A percentile compares a stretch with the other conserved stretches of the same genome.
Evolutionary conservation across 345 rosid genomes (phyloP).

Genomic region (Firmiana major): DNA sequence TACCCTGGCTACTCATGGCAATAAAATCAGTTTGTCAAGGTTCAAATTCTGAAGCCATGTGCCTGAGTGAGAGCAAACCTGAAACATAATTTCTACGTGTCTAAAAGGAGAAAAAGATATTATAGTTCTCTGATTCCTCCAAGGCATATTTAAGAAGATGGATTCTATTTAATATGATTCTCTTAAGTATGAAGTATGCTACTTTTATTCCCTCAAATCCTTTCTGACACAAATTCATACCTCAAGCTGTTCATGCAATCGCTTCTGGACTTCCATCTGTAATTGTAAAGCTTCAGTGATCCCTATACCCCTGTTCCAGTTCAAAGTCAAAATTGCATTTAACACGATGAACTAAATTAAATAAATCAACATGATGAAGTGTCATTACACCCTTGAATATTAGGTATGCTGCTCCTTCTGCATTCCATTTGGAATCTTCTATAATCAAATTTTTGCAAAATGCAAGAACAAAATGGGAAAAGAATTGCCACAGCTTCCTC

Average conservation of each 20-base stretch:
- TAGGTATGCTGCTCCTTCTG: background rate
- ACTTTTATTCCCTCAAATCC: background rate
- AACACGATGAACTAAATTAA: background rate
- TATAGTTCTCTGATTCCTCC: background rate
- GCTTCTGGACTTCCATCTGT: conserved; percentile 91
- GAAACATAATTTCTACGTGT: background rate
- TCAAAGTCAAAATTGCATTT: background rate
- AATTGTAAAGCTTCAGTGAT: conserved; percentile 84
- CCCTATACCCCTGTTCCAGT: conserved; percentile 54
- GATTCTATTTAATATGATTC: background rate
- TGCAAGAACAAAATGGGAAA: background rate
- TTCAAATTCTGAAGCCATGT: background rate
- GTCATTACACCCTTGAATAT: background rate
- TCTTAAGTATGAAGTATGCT: background rate
- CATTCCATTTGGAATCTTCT: background rate
- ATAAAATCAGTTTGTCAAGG: background rate
- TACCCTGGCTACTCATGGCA: background rate
- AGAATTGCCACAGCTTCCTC: background rate
- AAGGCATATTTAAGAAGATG: background rate
- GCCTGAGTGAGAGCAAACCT: background rate
- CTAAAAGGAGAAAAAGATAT: background rate
- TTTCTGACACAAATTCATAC: conserved; percentile 32
- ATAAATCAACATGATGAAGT: background rate
- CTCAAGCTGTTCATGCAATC: conserved; percentile 95
- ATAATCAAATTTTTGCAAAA: background rate